Evolutionary conservation across 306 rosid species (phyloP).

Genomic region (Amphicarpaea edgeworthii): DNA sequence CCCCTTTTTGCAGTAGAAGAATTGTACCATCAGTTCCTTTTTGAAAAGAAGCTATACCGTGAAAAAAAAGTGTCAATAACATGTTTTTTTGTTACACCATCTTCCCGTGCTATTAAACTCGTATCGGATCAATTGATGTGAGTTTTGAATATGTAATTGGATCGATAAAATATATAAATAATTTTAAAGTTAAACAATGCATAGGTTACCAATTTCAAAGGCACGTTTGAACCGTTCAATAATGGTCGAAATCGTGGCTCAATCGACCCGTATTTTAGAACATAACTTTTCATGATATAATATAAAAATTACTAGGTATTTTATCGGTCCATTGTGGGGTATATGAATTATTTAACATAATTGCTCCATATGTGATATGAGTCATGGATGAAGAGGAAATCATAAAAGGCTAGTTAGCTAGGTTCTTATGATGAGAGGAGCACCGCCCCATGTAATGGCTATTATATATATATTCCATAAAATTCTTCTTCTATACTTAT

Average conservation of each 20-base stretch:
- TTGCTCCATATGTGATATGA: conserved; percentile 45
- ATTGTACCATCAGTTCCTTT: conserved; percentile 54
- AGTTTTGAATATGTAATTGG: too few relatives aligned
- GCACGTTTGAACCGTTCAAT: not conserved
- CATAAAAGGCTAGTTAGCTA: conserved; percentile 45
- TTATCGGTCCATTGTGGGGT: conserved; percentile 9
- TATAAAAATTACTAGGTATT: conserved; percentile 19
- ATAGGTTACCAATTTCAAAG: not conserved
- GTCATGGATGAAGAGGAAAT: conserved; percentile 41
- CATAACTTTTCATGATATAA: not conserved
- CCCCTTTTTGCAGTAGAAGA: conserved; percentile 57
- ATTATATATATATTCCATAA: conserved; percentile 33
- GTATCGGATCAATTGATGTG: not conserved
- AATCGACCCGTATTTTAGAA: not conserved
- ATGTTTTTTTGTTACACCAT: conserved; percentile 40
- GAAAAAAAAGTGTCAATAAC: conserved; percentile 32
- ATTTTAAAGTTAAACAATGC: too few relatives aligned
- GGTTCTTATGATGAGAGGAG: conserved; percentile 51
- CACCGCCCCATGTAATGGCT: conserved; percentile 62
- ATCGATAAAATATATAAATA: not conserved
- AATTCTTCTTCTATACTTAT: conserved; percentile 36
- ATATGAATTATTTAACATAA: conserved; percentile 38
- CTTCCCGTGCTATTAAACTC: not conserved
- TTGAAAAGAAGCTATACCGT: conserved; percentile 10
- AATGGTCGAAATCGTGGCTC: not conserved